Evolutionary conservation across 129 eudicot species (phyloP), one percentile per base, ranked within the genome.

Genomic region (Mikania micrantha): DNA sequence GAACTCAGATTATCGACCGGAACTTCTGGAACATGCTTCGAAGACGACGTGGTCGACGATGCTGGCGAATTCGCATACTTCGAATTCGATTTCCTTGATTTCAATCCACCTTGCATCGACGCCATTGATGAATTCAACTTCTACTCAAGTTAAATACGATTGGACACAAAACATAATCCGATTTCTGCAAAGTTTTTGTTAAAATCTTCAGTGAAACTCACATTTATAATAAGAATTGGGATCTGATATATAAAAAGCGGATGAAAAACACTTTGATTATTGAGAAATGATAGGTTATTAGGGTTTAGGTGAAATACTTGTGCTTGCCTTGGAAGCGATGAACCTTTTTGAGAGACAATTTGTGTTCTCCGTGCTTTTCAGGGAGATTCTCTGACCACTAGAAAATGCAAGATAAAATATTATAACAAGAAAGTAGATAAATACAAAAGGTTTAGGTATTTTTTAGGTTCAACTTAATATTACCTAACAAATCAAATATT

Each of bases 321-420:
- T 68, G 80, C 84, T 80, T 80, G 82, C 68, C 82, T 78, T 75
- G 82, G 84, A 83, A 80, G 84, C 59, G 88, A 86, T 83, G 88
- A 81, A 68, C 75, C 56, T 75, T 79, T 38, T 42, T 73, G 72
- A 78, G 69, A 74, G 70, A 72, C 67, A 67, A 35, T 7, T 0
- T 42, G 61, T 45, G 61, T 35, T 15, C 15, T 41, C 67, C 67
- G 60, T 57, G 66, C 67, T 66, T 58, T 59, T 59, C 53, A 60
- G 67, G 38, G 44, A 24, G 32, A 56, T 24, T 42, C 66, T 31
- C 32, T 28, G 57, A 27, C 74, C 74, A 75, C 80, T 52, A 34
- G 67, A 74, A 66, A 60, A 25, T 32, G 35, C 20, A 44, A 17
- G 31, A 29, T 53, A 71, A 35, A 59, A 71, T 41, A 72, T n/a